These are phyloP conservation scores for Hygrophila difformis DNA, from an alignment of 257 asterid genomes.

Conservation along the genomic window DNA sequence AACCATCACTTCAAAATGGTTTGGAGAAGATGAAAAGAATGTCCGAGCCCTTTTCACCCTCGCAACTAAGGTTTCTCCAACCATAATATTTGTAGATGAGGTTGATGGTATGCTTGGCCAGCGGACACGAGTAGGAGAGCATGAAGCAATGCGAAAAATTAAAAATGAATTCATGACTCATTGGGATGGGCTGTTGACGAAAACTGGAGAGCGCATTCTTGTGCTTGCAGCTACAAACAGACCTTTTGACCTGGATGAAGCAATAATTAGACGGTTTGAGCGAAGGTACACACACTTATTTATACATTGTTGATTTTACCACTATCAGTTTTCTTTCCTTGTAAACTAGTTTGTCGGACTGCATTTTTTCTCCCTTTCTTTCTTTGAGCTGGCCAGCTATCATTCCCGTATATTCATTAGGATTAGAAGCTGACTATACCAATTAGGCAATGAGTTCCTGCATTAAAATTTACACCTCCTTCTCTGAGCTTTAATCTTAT, in stretches of 20 bases:
- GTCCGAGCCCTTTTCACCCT: slow-evolving; percentile 96
- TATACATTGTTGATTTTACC: too few relatives aligned
- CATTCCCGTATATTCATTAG: too few relatives aligned
- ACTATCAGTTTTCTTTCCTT: too few relatives aligned
- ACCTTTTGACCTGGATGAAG: slow-evolving; percentile 99
- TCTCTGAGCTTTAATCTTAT: slow-evolving; percentile 1
- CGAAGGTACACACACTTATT: slow-evolving; percentile 52
- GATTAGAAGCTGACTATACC: too few relatives aligned
- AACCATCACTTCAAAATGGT: slow-evolving; percentile 95
- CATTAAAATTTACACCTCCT: too few relatives aligned
- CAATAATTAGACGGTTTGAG: slow-evolving; percentile 93
- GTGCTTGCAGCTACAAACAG: slow-evolving; percentile 98
- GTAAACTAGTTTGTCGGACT: too few relatives aligned
- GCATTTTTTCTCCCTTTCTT: too few relatives aligned
- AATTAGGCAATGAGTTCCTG: too few relatives aligned
- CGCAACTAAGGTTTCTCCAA: slow-evolving; percentile 92
- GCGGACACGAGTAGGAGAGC: slow-evolving; percentile 91
- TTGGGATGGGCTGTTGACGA: slow-evolving; percentile 93
- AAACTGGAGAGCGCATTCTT: slow-evolving; percentile 86
- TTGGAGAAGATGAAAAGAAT: slow-evolving; percentile 95
- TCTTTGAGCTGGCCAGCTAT: too few relatives aligned
- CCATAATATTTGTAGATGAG: slow-evolving; percentile 91
- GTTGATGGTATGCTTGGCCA: slow-evolving; percentile 99
- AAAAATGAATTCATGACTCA: slow-evolving; percentile 93
- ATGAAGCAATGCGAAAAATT: slow-evolving; percentile 95